Base-by-base conservation (phyloP, 108 stramenopile genomes). In the Skeletonema costatum region DNA sequence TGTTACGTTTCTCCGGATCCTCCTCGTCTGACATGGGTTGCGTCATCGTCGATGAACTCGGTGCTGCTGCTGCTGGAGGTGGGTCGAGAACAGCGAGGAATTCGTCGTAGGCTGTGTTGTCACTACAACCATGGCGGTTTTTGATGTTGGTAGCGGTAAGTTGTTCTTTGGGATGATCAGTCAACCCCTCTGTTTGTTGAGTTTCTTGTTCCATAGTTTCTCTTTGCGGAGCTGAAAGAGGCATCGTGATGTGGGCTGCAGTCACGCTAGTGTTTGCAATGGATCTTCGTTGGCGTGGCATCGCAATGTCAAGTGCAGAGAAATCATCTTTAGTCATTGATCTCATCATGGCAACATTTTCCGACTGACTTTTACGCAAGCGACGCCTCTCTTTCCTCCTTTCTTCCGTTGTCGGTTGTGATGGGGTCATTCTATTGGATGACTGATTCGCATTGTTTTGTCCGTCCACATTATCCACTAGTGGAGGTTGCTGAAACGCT, bases 261-360 rank as follows among this genome's bases (percentile, higher is more conserved):
- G 2, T 39, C 2, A 8, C 42, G 14, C 13, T 3, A 2, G 1
- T 44, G 14, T 44, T 16, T 46, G 44, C 44, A 46, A 46, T 46
- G 3, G 16, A 46, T 46, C 44, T n/a, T 46, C 44, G 44, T n/a
- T 46, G 44, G 0, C 16, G 44, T 46, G 44, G 16, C 14, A 16
- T 56, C 0, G 53, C 7, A 56, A 6, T 25, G 8, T 56, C 25
- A 7, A 56, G 53, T 25, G 25, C 19, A 56, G 7, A 56, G 16
- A 25, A 25, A 29, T 9, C 25, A 21, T 25, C 19, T 2, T 10
- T n/a, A 17, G 4, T 50, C 64, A 46, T 25, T 44, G 59, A 4
- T 63, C 68, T 62, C 68, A 69, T 69, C 36, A 19, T 8, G n/a
- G 50, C 61, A 11, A 70, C 76, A 65, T 53, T 56, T 14, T 77